Conservation (phyloP, 768 basidiomycete species). For the Leccinum sublutescens region DNA sequence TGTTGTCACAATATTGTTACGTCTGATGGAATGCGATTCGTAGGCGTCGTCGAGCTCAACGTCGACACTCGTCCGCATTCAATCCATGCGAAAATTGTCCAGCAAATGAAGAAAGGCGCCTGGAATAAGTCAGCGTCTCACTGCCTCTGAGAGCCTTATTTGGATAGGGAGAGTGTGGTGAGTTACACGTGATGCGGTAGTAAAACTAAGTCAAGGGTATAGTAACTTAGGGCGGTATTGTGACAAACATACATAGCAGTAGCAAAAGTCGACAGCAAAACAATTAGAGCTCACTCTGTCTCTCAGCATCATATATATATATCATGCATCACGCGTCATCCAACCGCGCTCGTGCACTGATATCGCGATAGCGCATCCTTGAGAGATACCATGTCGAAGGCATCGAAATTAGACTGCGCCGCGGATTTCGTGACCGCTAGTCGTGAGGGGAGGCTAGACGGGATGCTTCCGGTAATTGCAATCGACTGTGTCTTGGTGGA, state of each 20-base stretch:
- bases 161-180: constrained; percentile 8
- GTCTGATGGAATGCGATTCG: constrained; percentile 1
- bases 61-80: background rate
- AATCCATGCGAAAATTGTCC: background rate
- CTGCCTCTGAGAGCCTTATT: background rate
- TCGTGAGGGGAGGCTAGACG: constrained; percentile 7
- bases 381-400: constrained; percentile 26
- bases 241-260: background rate
- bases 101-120: background rate
- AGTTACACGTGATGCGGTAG: constrained; percentile 7
- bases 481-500: constrained; percentile 13
- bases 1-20: background rate
- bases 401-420: constrained; percentile 9
- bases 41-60: background rate
- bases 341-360: constrained; percentile 12
- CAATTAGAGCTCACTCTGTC: constrained; percentile 1
- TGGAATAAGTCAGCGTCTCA: background rate
- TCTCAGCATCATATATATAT: constrained; percentile 1
- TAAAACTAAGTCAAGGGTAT: constrained; percentile 2
- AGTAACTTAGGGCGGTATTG: constrained; percentile 6
- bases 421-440: constrained; percentile 13
- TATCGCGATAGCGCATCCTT: constrained; percentile 29
- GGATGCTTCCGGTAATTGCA: constrained; percentile 2
- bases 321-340: background rate
- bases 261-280: constrained; percentile 1